Evolutionary conservation across 331 rosid species (phyloP), one percentile per base, ranked within the genome.

Genomic region (Cydonia oblonga): DNA sequence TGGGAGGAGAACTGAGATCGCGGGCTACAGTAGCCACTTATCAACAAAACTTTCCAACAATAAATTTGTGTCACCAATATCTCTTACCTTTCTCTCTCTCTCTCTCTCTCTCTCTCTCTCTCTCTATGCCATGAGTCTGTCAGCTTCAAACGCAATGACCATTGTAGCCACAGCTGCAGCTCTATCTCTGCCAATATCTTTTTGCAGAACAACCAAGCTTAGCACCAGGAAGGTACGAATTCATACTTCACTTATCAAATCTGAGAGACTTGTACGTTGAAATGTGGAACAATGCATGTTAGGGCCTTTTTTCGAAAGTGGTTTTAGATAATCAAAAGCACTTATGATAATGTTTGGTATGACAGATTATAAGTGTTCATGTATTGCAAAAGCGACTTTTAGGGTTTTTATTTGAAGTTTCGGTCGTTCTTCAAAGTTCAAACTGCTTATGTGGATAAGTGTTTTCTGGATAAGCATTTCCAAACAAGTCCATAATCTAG

Each of bases 111-210:
- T 35, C 25, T 46, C 66, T 66, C 64, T 74, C 64, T 68, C 46
- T 59, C 75, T 28, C 26, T 20, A 23, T 2, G 44, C 38, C 26
- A 19, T 9, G 66, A 30, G 53, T 25, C 79, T 42, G 68, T 75
- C 81, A 35, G 51, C 65, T 83, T 77, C 78, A 51, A 79, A 78
- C 81, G 85, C 95, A 79, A 91, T 91, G 97, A 82, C 83, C 78
- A 88, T 92, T 66, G 77, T 89, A 35, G 90, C 96, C 15, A 87
- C 97, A 51, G 97, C 96, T 63, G 85, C 96, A 32, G 86, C 91
- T 82, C 88, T 87, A 38, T 76, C 96, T 33, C 72, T 88, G 52
- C 97, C 99, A 0, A 66, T 85, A 30, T 83, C 87, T 28, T 72
- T 75, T 18, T 64, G 69, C 66, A 83, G 82, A 85, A 76, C 96